Conservation (phyloP, 148 eudicot species). For the Suaeda aralocaspica region DNA sequence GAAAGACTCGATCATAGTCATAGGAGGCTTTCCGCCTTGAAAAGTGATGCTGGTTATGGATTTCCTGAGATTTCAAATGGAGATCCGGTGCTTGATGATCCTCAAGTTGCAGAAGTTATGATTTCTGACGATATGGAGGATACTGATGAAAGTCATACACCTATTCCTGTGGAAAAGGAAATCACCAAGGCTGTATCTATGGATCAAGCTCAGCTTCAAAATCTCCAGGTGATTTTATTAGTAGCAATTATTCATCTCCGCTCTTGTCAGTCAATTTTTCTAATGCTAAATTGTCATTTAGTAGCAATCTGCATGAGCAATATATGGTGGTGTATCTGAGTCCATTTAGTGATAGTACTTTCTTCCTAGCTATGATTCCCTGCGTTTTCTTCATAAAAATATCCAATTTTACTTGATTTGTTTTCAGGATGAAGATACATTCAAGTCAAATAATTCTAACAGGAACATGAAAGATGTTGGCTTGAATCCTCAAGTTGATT, state of each 20-base stretch:
- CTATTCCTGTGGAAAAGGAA: slow-evolving; percentile 24
- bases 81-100: slow-evolving; percentile 32
- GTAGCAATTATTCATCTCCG: not conserved
- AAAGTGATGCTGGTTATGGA: slow-evolving; percentile 30
- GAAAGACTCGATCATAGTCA: slow-evolving; percentile 37
- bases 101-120: slow-evolving; percentile 29
- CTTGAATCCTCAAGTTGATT: slow-evolving; percentile 69
- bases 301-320: too few relatives aligned
- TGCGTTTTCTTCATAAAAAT: not conserved
- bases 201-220: slow-evolving; percentile 38
- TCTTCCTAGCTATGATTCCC: too few relatives aligned
- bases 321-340: not conserved
- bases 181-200: slow-evolving; percentile 30
- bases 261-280: not conserved
- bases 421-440: slow-evolving; percentile 33
- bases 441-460: slow-evolving; percentile 19
- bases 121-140: slow-evolving; percentile 20
- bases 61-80: slow-evolving; percentile 28
- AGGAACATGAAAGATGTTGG: slow-evolving; percentile 63
- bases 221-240: slow-evolving; percentile 45
- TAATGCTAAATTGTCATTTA: not conserved
- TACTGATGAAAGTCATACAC: slow-evolving; percentile 13
- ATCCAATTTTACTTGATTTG: slow-evolving; percentile 4
- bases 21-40: slow-evolving; percentile 38
- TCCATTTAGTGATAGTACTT: not conserved